Evolutionary conservation across 2,329 filamentous ascomycete genomes (phyloP).

Genomic region (Emmonsiellopsis sp.): DNA sequence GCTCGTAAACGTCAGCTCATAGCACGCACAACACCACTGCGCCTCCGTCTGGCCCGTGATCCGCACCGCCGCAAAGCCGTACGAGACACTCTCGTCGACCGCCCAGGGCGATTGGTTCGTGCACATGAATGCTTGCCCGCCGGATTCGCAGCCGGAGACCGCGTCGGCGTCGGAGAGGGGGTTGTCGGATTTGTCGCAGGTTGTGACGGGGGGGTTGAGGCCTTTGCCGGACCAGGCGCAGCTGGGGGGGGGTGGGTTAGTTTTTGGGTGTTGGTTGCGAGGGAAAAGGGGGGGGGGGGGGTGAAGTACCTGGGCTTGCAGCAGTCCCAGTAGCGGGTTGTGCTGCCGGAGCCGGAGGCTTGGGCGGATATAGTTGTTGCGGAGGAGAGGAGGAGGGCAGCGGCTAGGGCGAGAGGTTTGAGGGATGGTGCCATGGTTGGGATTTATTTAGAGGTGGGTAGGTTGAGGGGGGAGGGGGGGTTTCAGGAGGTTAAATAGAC

Average conservation of each 20-base stretch:
- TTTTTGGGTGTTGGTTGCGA: neutral
- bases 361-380: neutral
- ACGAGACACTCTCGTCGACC: slow-evolving; percentile 48
- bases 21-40: slow-evolving; percentile 58
- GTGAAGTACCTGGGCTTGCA: slow-evolving; percentile 46
- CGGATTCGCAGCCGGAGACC: slow-evolving; percentile 42
- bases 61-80: slow-evolving; percentile 55
- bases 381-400: slow-evolving; percentile 1
- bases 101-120: slow-evolving; percentile 54
- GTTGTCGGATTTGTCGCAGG: slow-evolving; percentile 47
- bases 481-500: too few relatives aligned
- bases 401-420: neutral
- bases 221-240: slow-evolving; percentile 47
- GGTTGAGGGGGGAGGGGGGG: too few relatives aligned
- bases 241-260: neutral
- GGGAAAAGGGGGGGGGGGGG: neutral
- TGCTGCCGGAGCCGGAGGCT: slow-evolving; percentile 19
- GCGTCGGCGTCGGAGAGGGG: slow-evolving; percentile 43
- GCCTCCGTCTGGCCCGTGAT: slow-evolving; percentile 47
- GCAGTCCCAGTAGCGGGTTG: slow-evolving; percentile 45
- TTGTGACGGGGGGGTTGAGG: slow-evolving; percentile 39
- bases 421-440: neutral
- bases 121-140: slow-evolving; percentile 52
- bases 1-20: slow-evolving; percentile 51
- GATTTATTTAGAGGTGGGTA: too few relatives aligned